Percentiles rank a stretch among this genome's conserved stretches.
These are phyloP conservation scores for Fraxinus ornus DNA, from an alignment of 305 asterid genomes.

Conservation along the genomic window DNA sequence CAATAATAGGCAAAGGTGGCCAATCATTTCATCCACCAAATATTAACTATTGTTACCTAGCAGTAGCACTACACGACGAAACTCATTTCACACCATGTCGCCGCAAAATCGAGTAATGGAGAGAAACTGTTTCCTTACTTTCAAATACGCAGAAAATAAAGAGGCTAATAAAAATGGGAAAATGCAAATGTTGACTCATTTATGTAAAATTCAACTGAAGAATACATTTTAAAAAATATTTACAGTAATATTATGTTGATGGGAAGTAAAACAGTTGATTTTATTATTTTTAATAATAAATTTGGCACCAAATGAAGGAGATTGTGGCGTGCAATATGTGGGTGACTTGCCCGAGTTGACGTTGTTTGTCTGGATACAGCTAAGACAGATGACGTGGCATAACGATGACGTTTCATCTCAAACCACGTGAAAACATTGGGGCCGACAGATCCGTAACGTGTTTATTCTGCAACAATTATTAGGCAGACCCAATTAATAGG, in stretches of 20 bases:
- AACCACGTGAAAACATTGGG: background rate
- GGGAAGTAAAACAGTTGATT: background rate
- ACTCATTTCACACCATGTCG: background rate
- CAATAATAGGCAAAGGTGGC: background rate
- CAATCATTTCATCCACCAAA: background rate
- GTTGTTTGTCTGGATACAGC: background rate
- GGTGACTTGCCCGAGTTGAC: background rate
- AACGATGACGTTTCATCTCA: background rate
- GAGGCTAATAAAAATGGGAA: background rate
- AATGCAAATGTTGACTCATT: too few species aligned
- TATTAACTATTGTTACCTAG: background rate
- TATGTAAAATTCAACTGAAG: background rate
- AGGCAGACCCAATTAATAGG: background rate
- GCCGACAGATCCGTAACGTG: background rate
- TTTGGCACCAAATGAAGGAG: background rate
- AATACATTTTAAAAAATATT: background rate
- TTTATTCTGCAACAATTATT: background rate
- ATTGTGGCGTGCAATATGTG: background rate
- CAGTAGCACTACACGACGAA: background rate
- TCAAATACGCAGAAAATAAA: background rate
- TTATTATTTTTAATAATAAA: too few species aligned
- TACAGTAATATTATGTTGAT: background rate
- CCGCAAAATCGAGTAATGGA: background rate
- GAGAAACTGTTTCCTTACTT: background rate
- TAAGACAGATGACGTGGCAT: background rate